Evolutionary conservation across 2,329 filamentous ascomycete genomes (phyloP), one percentile per base, ranked within the genome.

Genomic region (Huntiella omanensis): DNA sequence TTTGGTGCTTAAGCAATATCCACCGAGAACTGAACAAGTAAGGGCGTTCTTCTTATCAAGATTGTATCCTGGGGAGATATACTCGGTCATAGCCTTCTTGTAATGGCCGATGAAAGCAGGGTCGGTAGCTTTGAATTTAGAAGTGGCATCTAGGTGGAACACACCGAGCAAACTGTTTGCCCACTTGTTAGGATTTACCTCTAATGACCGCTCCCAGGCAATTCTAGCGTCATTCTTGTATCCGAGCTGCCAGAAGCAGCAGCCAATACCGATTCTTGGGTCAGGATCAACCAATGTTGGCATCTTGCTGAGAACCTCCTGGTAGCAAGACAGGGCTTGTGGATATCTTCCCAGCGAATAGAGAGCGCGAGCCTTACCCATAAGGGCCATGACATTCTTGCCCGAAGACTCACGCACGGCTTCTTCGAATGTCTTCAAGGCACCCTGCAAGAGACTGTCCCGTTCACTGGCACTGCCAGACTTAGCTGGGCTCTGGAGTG

Each of bases 201-300:
- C 83, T 22, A 95, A 64, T 10, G 81, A 77, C 52, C 91, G 73
- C 58, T 93, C 82, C 91, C 91, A 98, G 10, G 91, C 88, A 41
- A 70, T 67, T 58, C 83, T 88, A 5, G 92, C 91, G 55, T 94
- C 85, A 33, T 93, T 84, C 60, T 92, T 95, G 67, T 84, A 86
- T 8, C 87, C 87, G 22, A 98, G 70, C 60, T 94, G 84, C 91
- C 92, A 98, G 60, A 95, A 80, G 66, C 91, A 98, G 62, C 85
- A 91, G 40, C 91, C 91, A 56, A 98, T 88, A 47, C 91, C 91
- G 54, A 98, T 88, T 54, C 92, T 76, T 54, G 91, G 92, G 60
- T 98, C 91, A 0, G 91, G 91, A 56, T 98, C 91, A 37, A 82
- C 75, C 56, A 96, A 70, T 53, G 84, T 77, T 2, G 91, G 91